Percentiles rank a stretch among this genome's conserved stretches.
Evolutionary conservation across 192 early-diverging fungal genomes (phyloP).

Genomic region (Coemansia sp.): DNA sequence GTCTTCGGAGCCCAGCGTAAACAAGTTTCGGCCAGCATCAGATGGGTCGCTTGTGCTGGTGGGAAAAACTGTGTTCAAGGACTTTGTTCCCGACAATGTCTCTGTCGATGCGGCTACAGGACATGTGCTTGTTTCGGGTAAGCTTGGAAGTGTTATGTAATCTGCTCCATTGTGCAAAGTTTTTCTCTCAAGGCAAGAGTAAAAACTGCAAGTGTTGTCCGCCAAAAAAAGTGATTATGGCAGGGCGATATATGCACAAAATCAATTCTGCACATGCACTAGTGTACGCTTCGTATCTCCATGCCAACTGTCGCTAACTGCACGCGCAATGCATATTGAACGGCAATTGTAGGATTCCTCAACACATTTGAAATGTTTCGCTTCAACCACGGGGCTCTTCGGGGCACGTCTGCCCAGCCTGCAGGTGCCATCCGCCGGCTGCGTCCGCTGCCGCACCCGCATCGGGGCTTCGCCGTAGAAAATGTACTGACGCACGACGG

Average conservation of each 20-base stretch:
- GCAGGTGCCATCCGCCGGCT: slow-evolving; percentile 35
- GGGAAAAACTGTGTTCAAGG: slow-evolving; percentile 25
- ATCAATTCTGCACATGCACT: not conserved
- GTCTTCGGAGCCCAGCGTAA: slow-evolving; percentile 46
- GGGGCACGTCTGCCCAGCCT: slow-evolving; percentile 32
- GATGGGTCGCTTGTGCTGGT: slow-evolving; percentile 27
- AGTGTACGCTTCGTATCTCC: not conserved
- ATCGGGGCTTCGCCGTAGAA: slow-evolving; percentile 29
- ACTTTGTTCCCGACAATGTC: slow-evolving; percentile 51
- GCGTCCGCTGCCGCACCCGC: slow-evolving; percentile 7
- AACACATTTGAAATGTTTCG: slow-evolving; percentile 49
- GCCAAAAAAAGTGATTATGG: no score
- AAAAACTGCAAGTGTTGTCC: not conserved
- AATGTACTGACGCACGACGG: slow-evolving; percentile 32
- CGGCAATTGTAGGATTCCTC: slow-evolving; percentile 35
- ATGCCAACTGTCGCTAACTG: not conserved
- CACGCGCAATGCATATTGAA: not conserved
- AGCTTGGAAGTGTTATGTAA: slow-evolving; percentile 4
- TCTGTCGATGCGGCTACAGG: slow-evolving; percentile 43
- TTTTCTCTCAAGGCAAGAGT: no score
- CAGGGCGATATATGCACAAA: no score
- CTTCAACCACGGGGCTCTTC: slow-evolving; percentile 42
- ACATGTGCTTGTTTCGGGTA: slow-evolving; percentile 48
- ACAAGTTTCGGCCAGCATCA: slow-evolving; percentile 10
- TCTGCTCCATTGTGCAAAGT: not conserved